phyloP scores from a whole-genome alignment of 2,329 filamentous ascomycete species.

The Macrophomina tecta region DNA sequence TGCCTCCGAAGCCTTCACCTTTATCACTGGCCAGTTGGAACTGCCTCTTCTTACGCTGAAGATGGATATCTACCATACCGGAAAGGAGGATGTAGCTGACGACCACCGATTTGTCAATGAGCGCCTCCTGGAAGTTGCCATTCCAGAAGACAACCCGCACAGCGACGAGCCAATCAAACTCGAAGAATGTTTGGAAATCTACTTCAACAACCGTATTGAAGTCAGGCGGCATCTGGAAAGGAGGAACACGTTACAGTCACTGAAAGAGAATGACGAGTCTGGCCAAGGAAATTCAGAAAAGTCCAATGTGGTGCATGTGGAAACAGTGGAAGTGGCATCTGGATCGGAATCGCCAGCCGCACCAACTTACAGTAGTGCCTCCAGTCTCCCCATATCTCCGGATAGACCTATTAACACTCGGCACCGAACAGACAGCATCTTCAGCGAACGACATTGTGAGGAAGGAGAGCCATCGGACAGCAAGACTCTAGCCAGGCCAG shows the following conservation, averaged over 20 bases:
- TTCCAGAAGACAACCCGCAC: conserved; percentile 73
- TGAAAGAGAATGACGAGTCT: conserved; percentile 36
- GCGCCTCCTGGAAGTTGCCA: conserved; percentile 84
- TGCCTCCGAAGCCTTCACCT: conserved; percentile 92
- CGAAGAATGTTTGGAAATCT: conserved; percentile 90
- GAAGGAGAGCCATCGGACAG: conserved; percentile 51
- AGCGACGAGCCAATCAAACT: conserved; percentile 75
- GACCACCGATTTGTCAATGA: conserved; percentile 97
- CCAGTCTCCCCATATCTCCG: conserved; percentile 35
- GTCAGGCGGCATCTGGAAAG: conserved; percentile 77
- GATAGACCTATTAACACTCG: conserved; percentile 43
- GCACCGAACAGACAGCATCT: conserved; percentile 56
- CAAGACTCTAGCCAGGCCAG: conserved; percentile 47
- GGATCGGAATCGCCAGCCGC: conserved; percentile 42
- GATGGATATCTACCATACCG: conserved; percentile 93
- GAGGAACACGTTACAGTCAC: conserved; percentile 62
- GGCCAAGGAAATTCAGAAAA: conserved; percentile 7
- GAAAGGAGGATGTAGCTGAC: conserved; percentile 79
- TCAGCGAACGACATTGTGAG: conserved; percentile 51
- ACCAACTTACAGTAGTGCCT: conserved; percentile 36
- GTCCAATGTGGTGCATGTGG: conserved; percentile 45
- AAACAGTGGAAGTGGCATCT: conserved; percentile 49
- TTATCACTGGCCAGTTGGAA: conserved; percentile 88
- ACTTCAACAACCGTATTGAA: conserved; percentile 93
- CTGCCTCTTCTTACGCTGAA: conserved; percentile 87